Evolutionary conservation across 2,329 filamentous ascomycete species (phyloP), one percentile per base, ranked within the genome.

Genomic region (Penicillium hordei): DNA sequence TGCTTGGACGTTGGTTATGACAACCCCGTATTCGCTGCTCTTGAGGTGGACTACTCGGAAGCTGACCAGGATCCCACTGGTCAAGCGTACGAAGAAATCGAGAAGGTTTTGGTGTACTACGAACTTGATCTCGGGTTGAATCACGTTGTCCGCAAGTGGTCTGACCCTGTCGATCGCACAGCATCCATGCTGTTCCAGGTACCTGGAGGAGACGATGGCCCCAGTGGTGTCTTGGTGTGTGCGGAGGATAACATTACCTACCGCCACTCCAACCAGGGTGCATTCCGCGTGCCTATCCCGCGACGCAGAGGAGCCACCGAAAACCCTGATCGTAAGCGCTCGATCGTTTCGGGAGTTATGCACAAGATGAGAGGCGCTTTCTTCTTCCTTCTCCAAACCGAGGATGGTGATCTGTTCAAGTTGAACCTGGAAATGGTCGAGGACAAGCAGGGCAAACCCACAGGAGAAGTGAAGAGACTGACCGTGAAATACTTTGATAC

Each of bases 401-500:
- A 99, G 57, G 95, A 99, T 72, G 94, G 94, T n/a, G 95, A 99
- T 74, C 81, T 99, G 7, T 97, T 99, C 83, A 97, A 97, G 74
- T 84, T 97, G 49, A 97, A 89, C 0, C 87, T 99, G 59, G 92
- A 97, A 63, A 93, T 97, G 87, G 83, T 87, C 10, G 89, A 93
- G 65, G 90, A 96, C 66, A 72, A 88, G 1, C 85, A 89, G 46
- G 91, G 89, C 13, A 87, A 91, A 59, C 81, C 88, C 0, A 93
- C 90, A 0, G 89, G 89, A 31, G 90, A 94, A 70, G 93, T 97
- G 2, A 85, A 85, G 67, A 83, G 87, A 58, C 79, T 99, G 57
- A 94, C 91, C 74, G 90, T 99, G 76, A 97, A 97, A 74, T 99
- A 97, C 75, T 99, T 97, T 68, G 94, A 99, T 69, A 99, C 94